A percentile compares a stretch with the other conserved stretches of the same genome.
Conservation (phyloP, 345 rosid genomes). For the Mercurialis annua region DNA sequence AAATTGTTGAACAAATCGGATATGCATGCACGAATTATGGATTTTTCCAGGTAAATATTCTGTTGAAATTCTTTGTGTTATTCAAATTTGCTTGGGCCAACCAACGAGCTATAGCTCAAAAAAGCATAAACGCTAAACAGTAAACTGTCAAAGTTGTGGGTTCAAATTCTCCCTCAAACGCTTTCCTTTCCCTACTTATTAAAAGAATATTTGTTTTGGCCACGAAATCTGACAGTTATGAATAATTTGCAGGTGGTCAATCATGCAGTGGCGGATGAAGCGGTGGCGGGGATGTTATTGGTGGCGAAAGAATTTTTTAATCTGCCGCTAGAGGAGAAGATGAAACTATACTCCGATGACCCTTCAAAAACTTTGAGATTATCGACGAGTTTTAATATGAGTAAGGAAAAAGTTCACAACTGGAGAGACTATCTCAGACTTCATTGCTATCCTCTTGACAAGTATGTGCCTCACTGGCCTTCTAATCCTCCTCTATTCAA, state of each 20-base stretch:
- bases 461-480: slow-evolving; percentile 79
- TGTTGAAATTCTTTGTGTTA: too few species aligned
- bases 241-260: slow-evolving; percentile 48
- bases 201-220: too few species aligned
- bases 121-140: too few species aligned
- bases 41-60: slow-evolving; percentile 62
- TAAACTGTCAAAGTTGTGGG: too few species aligned
- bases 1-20: slow-evolving; percentile 35
- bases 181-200: too few species aligned
- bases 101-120: too few species aligned
- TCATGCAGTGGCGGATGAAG: slow-evolving; percentile 49
- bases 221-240: too few species aligned
- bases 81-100: too few species aligned
- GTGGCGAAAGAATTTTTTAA: slow-evolving; percentile 58
- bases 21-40: slow-evolving; percentile 60
- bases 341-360: slow-evolving; percentile 86
- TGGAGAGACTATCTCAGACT: slow-evolving; percentile 90
- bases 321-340: slow-evolving; percentile 70
- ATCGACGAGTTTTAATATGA: slow-evolving; percentile 80
- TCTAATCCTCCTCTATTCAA: slow-evolving; percentile 69
- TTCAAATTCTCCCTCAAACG: too few species aligned
- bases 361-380: slow-evolving; percentile 70
- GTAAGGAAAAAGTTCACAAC: slow-evolving; percentile 68
- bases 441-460: slow-evolving; percentile 68
- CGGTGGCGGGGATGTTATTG: slow-evolving; percentile 38